Evolutionary conservation across 2,329 filamentous ascomycete species (phyloP), one percentile per base, ranked within the genome.

Genomic region (Pseudogymnoascus sp.): DNA sequence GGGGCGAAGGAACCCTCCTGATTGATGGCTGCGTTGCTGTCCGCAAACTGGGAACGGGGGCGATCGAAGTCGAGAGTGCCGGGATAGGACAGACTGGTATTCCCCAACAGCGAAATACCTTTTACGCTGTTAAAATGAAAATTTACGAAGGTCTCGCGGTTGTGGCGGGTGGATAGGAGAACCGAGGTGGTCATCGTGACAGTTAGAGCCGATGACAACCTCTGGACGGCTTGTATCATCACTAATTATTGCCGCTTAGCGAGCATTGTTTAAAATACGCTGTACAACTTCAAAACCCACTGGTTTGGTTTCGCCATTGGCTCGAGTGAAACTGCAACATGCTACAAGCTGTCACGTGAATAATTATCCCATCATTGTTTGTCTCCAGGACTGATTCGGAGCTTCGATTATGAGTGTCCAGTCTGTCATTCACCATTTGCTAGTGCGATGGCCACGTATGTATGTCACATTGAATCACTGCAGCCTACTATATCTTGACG

Each of bases 91-190:
- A 76, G 16, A 71, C 74, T 10, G 76, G 76, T 18, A 74, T 75
- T 16, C 75, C 74, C 4, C 76, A 80, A 64, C 78, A 79, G 31
- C 77, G 81, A 61, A 85, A 85, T 64, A 92, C 89, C 37, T 96
- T 97, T 72, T 90, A 91, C 72, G 90, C 90, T 62, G 93, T 97
- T 8, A 91, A 91, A 77, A 87, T 81, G 76, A 92, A 90, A 76
- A 96, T 99, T 68, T 99, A 99, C 74, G 91, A 96, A 69, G 93
- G 91, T 7, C 77, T 99, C 73, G 95, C 95, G 36, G 91, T 97
- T 65, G 93, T 99, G 68, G 88, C 89, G 14, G 90, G 65, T 62
- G 68, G 64, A n/a, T 64, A 62, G 61, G 8, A 57, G n/a, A 11
- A 2, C 11, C 34, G 12, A 5, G 5, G n/a, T n/a, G 11, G 11